Conservation (phyloP, 495 filamentous ascomycete species). For the Letharia columbiana region DNA sequence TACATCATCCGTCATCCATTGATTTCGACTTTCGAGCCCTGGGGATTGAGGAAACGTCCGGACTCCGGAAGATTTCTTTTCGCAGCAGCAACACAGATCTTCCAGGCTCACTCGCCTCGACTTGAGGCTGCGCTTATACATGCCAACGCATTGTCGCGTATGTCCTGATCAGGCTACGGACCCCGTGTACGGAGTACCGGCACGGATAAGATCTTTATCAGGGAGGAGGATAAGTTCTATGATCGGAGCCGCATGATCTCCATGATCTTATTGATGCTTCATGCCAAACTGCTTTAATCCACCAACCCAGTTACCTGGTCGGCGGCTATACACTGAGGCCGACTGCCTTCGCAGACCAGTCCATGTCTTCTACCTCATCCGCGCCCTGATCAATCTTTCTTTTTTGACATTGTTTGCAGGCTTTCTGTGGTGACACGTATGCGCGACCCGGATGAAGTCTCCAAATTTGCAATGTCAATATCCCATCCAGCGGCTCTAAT, state of each 20-base stretch:
- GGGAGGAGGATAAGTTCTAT: background rate
- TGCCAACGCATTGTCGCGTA: slow-evolving; percentile 8
- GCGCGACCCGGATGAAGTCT: slow-evolving; percentile 38
- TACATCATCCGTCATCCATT: background rate
- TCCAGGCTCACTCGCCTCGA: background rate
- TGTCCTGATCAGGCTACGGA: background rate
- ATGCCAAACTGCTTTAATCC: background rate
- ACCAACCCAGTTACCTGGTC: background rate
- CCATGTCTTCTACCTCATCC: background rate
- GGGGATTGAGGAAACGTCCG: background rate
- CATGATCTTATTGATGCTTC: background rate
- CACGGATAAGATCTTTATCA: background rate
- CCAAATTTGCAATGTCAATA: slow-evolving; percentile 47
- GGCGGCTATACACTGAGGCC: slow-evolving; percentile 7
- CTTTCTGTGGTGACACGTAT: slow-evolving; percentile 16
- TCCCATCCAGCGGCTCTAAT: slow-evolving; percentile 51
- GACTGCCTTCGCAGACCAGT: background rate
- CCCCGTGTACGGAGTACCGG: background rate
- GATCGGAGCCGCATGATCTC: slow-evolving; percentile 8
- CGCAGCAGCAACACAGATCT: background rate
- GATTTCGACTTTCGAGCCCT: too few relatives aligned
- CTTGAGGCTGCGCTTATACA: slow-evolving; percentile 3
- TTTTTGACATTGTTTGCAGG: slow-evolving; percentile 4
- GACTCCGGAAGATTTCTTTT: background rate
- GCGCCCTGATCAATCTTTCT: slow-evolving; percentile 6